These are phyloP conservation scores for Globisporangium spiculum DNA, from an alignment of 352 stramenopile genomes.

Conservation along the genomic window DNA sequence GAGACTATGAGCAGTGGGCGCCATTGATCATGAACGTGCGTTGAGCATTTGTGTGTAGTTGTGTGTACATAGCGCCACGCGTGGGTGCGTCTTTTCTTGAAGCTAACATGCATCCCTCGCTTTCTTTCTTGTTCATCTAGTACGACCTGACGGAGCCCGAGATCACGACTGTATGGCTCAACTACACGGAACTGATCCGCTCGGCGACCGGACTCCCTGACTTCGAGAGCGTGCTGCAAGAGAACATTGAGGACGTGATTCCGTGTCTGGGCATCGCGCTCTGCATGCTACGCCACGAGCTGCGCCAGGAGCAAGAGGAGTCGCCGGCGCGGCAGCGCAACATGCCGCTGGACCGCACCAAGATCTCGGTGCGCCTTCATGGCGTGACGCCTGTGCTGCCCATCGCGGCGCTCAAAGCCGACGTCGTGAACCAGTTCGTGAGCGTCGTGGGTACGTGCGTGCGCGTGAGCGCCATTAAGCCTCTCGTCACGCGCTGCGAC, in stretches of 20 bases:
- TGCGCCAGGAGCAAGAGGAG: constrained; percentile 53
- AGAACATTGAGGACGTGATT: constrained; percentile 59
- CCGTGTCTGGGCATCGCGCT: constrained; percentile 63
- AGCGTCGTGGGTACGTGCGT: constrained; percentile 72
- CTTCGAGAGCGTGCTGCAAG: constrained; percentile 51
- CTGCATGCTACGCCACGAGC: constrained; percentile 60
- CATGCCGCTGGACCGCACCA: constrained; percentile 44
- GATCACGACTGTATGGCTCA: constrained; percentile 47
- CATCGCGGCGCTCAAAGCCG: constrained; percentile 72
- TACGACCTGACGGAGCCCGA: constrained; percentile 51
- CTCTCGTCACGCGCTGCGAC: constrained; percentile 81
- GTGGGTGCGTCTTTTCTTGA: not conserved
- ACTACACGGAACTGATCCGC: constrained; percentile 52
- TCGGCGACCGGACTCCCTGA: constrained; percentile 34
- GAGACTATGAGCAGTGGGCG: constrained; percentile 44
- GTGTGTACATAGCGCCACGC: not conserved
- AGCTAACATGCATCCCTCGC: not conserved
- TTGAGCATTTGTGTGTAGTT: not conserved
- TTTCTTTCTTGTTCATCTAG: constrained; percentile 12
- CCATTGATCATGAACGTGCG: constrained; percentile 32
- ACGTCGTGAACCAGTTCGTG: constrained; percentile 80
- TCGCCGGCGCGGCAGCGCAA: constrained; percentile 31
- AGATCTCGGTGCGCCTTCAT: constrained; percentile 61
- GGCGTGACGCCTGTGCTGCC: constrained; percentile 60
- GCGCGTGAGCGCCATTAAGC: constrained; percentile 81